Base-by-base conservation (phyloP, 345 rosid genomes). In the Pugionium cornutum region DNA sequence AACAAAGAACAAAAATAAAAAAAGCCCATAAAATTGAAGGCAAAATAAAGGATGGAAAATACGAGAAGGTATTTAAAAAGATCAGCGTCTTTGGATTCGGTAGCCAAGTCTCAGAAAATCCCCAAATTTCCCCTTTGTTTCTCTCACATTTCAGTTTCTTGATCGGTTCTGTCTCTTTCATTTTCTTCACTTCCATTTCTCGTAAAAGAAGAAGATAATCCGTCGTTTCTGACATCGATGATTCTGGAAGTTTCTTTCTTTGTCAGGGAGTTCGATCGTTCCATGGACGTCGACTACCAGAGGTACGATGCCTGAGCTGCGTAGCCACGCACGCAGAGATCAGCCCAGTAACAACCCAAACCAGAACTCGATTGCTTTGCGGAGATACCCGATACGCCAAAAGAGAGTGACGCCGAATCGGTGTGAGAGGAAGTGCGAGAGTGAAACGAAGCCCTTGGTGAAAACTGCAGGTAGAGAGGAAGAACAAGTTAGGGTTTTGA, bases 251-350 rank as follows among this genome's bases (percentile, higher is more conserved):
- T 70, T 82, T 68, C 64, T n/a, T 67, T 48, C 45, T 64, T 41
- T 26, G 0, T 55, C 37, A 37, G 33, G n/a, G 26, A 69, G 2
- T 57, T 72, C 30, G 54, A 66, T 53, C 30, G 10, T 66, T 58
- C 68, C 58, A 73, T 67, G 73, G 73, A 62, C 49, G 7, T 39
- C 42, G 37, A 80, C 75, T 73, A 80, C 63, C 68, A 60, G 36
- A 50, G 66, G 53, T 70, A 70, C 43, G 58, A 81, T 81, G 84
- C 86, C 80, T 80, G 78, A 79, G 68, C 84, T 84, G 83, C 76
- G 81, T 71, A 66, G 73, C 76, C 66, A 67, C 50, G 67, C 77
- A 58, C 76, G 77, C 79, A 70, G 79, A 75, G 75, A 77, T 69
- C 79, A 75, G 69, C 66, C 69, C 3, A 9, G 60, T 4, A 4